Conservation (phyloP, 768 basidiomycete genomes). For the Pisolithus tinctorius region DNA sequence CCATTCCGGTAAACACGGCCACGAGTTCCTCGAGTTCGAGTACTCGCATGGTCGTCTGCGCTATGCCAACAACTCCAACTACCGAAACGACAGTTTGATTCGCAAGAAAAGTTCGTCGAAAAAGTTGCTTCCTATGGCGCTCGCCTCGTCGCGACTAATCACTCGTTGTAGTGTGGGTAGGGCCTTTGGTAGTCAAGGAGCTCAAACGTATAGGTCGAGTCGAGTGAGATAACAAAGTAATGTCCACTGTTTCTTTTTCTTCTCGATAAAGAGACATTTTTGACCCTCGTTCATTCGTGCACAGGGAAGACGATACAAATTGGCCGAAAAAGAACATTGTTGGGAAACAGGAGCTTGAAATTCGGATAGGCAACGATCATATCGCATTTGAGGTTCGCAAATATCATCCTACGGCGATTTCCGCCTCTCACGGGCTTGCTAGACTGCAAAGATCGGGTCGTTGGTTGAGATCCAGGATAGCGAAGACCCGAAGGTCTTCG, state of each 20-base stretch:
- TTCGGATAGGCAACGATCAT: slow-evolving; percentile 89
- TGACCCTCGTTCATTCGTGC: slow-evolving; percentile 1
- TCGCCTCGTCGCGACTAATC: not conserved
- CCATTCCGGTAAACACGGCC: slow-evolving; percentile 97
- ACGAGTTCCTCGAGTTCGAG: slow-evolving; percentile 98
- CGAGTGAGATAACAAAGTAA: slow-evolving; percentile 93
- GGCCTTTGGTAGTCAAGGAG: slow-evolving; percentile 88
- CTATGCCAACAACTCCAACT: slow-evolving; percentile 99
- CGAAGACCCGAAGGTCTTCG: slow-evolving; percentile 93
- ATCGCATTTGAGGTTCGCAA: slow-evolving; percentile 87
- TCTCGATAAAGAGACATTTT: no score
- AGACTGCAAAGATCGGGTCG: slow-evolving; percentile 98
- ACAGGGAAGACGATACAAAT: slow-evolving; percentile 93
- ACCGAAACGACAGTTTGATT: slow-evolving; percentile 94
- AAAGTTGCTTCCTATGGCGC: not conserved
- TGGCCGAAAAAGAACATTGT: slow-evolving; percentile 99
- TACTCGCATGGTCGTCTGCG: slow-evolving; percentile 94
- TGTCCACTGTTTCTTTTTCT: not conserved
- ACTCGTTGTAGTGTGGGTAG: slow-evolving; percentile 81
- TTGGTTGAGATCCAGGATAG: slow-evolving; percentile 95
- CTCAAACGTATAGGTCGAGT: slow-evolving; percentile 88
- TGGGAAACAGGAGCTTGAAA: slow-evolving; percentile 96
- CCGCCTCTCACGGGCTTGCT: not conserved
- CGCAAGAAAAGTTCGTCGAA: slow-evolving; percentile 88
- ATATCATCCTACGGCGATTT: not conserved